Evolutionary conservation across 192 early-diverging fungal genomes (phyloP), one percentile per base, ranked within the genome.

Genomic region (Phlyctochytrium bullatum): DNA sequence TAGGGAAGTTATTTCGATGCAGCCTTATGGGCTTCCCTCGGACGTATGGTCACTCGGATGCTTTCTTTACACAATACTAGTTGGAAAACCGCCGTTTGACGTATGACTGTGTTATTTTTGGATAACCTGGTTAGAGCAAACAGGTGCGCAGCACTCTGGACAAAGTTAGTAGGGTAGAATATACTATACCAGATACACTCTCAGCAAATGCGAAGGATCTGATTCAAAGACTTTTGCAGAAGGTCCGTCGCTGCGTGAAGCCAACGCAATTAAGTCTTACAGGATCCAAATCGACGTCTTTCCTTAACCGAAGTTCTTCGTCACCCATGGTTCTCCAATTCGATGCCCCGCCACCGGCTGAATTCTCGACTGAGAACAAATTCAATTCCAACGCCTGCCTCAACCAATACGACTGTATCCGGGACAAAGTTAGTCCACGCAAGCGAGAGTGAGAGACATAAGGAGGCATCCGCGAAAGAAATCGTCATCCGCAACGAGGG

Each of bases 41-140:
- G 91, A 92, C 64, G 76, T 90, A 10, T 92, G 91, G 91, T 89
- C 91, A 0, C 73, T 92, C 0, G 91, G 91, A 0, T 92, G 91
- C 53, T 72, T 92, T 62, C 66, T 92, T 29, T 86, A 89, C 1
- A 90, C 91, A 1, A 69, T 92, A 35, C 69, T 92, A 35, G 90
- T 88, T 0, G 91, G 91, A 12, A 66, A 68, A 29, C 88, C 88
- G 54, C 91, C 91, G 0, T 92, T 92, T 73, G 80, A 86, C 56
- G 76, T 83, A 71, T 28, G 62, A 28, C 35, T 20, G 10, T 23
- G 17, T 20, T n/a, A 34, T 10, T 47, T 70, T 36, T 69, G 4
- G 1, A 33, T 20, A 20, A n/a, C 27, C 47, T 14, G 54, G 27
- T 32, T 54, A 84, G 79, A 81, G 74, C 57, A 31, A 71, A 34